Conservation (phyloP, 208 protist genomes). For the Trypanosoma vivax region DNA sequence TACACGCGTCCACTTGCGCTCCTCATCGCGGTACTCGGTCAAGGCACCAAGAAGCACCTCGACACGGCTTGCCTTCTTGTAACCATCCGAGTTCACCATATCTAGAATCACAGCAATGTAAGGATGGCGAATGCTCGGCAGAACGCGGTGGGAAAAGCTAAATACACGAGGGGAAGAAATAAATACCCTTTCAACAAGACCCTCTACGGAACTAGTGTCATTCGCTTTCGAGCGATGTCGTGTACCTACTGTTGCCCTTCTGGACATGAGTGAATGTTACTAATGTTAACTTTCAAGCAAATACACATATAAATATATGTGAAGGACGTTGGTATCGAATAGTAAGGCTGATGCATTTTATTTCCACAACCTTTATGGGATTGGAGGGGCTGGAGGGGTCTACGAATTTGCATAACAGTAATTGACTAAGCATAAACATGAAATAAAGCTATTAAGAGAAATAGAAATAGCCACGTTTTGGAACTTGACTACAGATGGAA, state of each 20-base stretch:
- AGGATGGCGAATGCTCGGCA: constrained; percentile 59
- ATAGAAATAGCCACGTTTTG: constrained; percentile 4
- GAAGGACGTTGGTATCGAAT: too few species aligned
- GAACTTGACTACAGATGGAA: not conserved
- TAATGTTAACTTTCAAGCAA: not conserved
- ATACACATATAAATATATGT: too few species aligned
- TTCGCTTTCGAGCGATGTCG: constrained; percentile 2
- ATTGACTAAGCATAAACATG: not conserved
- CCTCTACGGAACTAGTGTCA: constrained; percentile 24
- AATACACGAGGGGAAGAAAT: constrained; percentile 38
- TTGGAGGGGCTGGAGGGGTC: too few species aligned
- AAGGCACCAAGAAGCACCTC: constrained; percentile 45
- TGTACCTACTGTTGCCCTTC: not conserved
- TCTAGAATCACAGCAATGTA: constrained; percentile 42
- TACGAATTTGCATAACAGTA: constrained; percentile 5
- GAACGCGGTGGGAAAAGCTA: constrained; percentile 65
- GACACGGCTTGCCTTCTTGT: constrained; percentile 19
- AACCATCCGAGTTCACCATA: constrained; percentile 13
- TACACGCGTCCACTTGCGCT: constrained; percentile 43
- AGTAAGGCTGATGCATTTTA: too few species aligned
- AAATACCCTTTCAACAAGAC: constrained; percentile 63
- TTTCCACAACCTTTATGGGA: too few species aligned
- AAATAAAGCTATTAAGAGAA: constrained; percentile 14
- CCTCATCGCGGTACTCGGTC: constrained; percentile 37
- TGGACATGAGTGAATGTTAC: not conserved